These are phyloP conservation scores for Suhomyces sp. DNA, from an alignment of 805 yeast species.

Conservation along the genomic window DNA sequence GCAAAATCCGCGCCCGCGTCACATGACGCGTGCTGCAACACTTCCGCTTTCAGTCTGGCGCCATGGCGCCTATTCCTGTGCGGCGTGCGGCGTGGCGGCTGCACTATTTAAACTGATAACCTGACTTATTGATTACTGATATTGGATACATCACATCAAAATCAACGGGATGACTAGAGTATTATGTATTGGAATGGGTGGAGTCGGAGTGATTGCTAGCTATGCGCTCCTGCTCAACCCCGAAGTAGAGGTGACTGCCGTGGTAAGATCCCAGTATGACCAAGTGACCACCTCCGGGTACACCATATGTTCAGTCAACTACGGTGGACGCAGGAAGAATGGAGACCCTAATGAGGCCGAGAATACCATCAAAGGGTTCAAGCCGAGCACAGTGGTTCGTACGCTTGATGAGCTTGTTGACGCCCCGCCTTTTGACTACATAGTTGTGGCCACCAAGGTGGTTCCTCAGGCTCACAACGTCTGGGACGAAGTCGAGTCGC, in stretches of 20 bases:
- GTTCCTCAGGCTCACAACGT: slow-evolving; percentile 25
- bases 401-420: slow-evolving; percentile 18
- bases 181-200: slow-evolving; percentile 85
- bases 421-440: slow-evolving; percentile 28
- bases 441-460: slow-evolving; percentile 33
- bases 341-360: slow-evolving; percentile 14
- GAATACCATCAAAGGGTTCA: slow-evolving; percentile 18
- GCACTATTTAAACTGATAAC: not conserved
- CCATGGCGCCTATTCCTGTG: not conserved
- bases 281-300: slow-evolving; percentile 25
- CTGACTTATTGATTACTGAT: too few relatives aligned
- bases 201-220: slow-evolving; percentile 80
- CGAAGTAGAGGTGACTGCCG: slow-evolving; percentile 28
- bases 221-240: slow-evolving; percentile 35
- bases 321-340: slow-evolving; percentile 20
- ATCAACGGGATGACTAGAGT: slow-evolving; percentile 24
- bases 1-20: not conserved
- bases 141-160: too few relatives aligned
- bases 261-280: slow-evolving; percentile 32
- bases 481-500: slow-evolving; percentile 22
- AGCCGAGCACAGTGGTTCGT: slow-evolving; percentile 26
- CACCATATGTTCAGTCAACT: slow-evolving; percentile 27
- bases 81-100: not conserved
- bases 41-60: not conserved
- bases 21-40: not conserved